Evolutionary conservation across 2,329 filamentous ascomycete species (phyloP), one percentile per base, ranked within the genome.

Genomic region (Catunica adiposa): DNA sequence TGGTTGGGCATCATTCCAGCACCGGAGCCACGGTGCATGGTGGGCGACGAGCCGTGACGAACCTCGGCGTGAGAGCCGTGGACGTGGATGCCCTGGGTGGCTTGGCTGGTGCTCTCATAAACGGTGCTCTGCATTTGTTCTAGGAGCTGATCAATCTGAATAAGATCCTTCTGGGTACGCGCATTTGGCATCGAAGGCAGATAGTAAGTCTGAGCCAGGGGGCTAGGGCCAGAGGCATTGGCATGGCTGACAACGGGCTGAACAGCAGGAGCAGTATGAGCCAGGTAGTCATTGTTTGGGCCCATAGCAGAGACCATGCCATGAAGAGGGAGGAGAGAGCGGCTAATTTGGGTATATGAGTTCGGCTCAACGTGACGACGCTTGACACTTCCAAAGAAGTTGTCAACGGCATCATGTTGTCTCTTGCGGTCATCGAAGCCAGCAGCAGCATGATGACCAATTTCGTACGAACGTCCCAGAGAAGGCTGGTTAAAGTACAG

Each of bases 121-220:
- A 97, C 88, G 48, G 90, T 96, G 61, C 84, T 83, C 70, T 96
- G 89, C 76, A 97, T 90, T 70, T 96, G 88, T 70, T 95, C 89
- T 56, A 98, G 79, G 67, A 97, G 86, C 65, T 89, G 85, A 67
- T 97, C 92, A 64, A 97, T 89, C 67, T 94, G 89, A 66, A 94
- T 74, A 46, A 98, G 75, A 66, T 98, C 92, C 67, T 82, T 89
- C 77, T 97, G 95, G 51, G 89, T 96, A 65, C 90, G 83, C 56
- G 94, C 77, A 63, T 89, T 94, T 51, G 82, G 82, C 73, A 94
- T 88, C 8, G 89, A 82, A 55, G 92, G 87, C 58, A 96, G 76
- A 60, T 88, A 87, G 71, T 96, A 95, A 60, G 70, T 71, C 66
- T 87, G 81, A 42, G 83, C 77, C 62, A 84, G 76, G 38, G 82